These are phyloP conservation scores for Calonectria pteridis DNA, from an alignment of 2,329 filamentous ascomycete species.

Conservation along the genomic window DNA sequence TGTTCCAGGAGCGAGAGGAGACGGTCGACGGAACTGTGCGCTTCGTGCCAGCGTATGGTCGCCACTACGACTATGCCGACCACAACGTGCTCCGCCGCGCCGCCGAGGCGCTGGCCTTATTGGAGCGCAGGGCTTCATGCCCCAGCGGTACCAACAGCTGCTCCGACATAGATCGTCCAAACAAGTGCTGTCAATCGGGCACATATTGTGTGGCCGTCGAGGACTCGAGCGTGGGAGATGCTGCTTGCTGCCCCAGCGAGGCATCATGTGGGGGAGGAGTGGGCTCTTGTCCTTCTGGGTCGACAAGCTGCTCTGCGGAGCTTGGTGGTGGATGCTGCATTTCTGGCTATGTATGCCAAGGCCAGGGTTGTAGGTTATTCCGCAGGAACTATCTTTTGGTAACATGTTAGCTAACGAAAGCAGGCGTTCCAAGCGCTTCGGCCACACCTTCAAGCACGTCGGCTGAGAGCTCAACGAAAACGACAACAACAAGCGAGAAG, in stretches of 20 bases:
- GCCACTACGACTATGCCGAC: conserved; percentile 54
- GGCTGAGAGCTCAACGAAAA: conserved; percentile 34
- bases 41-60: conserved; percentile 65
- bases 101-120: conserved; percentile 58
- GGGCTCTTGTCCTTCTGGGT: conserved; percentile 70
- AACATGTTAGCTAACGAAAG: conserved; percentile 19
- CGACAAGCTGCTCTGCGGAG: conserved; percentile 73
- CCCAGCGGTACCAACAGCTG: conserved; percentile 76
- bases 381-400: neutral
- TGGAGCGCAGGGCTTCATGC: conserved; percentile 74
- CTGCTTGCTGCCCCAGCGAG: conserved; percentile 81
- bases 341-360: conserved; percentile 76
- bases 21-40: conserved; percentile 33
- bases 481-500: conserved; percentile 53
- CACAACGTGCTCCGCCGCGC: conserved; percentile 56
- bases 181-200: conserved; percentile 78
- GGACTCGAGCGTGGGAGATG: conserved; percentile 73
- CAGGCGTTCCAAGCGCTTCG: conserved; percentile 50
- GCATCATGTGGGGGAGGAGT: conserved; percentile 73
- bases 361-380: conserved; percentile 74
- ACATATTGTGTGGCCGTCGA: conserved; percentile 75
- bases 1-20: conserved; percentile 45
- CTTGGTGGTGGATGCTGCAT: conserved; percentile 83
- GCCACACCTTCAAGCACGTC: conserved; percentile 40
- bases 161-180: conserved; percentile 71